These are phyloP conservation scores for Lepidium campestre DNA, from an alignment of 441 rosid genomes.

Conservation along the genomic window DNA sequence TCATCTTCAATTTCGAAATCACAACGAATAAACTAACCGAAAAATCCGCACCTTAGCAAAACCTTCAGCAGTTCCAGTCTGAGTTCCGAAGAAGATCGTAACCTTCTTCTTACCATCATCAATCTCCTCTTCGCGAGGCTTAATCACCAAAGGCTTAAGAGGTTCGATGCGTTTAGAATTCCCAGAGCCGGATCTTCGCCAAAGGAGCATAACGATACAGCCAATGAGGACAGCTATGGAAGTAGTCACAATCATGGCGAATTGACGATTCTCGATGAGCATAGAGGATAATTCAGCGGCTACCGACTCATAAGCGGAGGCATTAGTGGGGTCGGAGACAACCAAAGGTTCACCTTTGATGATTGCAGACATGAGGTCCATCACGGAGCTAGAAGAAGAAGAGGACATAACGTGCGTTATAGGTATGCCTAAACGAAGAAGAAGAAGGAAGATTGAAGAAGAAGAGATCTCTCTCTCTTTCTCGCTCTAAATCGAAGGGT, in stretches of 20 bases:
- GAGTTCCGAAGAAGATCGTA: slow-evolving; percentile 84
- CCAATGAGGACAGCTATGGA: slow-evolving; percentile 85
- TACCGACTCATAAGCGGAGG: slow-evolving; percentile 43
- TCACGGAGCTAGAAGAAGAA: slow-evolving; percentile 34
- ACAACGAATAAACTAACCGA: background rate
- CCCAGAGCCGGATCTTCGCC: slow-evolving; percentile 58
- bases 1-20: background rate
- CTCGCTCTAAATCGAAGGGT: background rate
- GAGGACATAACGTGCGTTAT: slow-evolving; percentile 25
- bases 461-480: slow-evolving; percentile 12
- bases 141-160: slow-evolving; percentile 53
- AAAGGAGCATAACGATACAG: slow-evolving; percentile 59
- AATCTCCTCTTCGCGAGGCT: slow-evolving; percentile 46
- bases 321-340: slow-evolving; percentile 47
- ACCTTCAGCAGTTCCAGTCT: slow-evolving; percentile 99
- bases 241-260: slow-evolving; percentile 66
- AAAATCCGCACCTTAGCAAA: slow-evolving; percentile 69
- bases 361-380: slow-evolving; percentile 82
- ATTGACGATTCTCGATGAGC: slow-evolving; percentile 63
- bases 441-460: slow-evolving; percentile 8
- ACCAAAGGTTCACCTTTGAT: slow-evolving; percentile 47
- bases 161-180: slow-evolving; percentile 39
- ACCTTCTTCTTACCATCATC: slow-evolving; percentile 77
- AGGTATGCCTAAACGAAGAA: slow-evolving; percentile 14
- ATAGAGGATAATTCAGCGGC: slow-evolving; percentile 46